phyloP scores from a whole-genome alignment of 2,329 filamentous ascomycete genomes.

The Lecanoromycetidae sp. region DNA sequence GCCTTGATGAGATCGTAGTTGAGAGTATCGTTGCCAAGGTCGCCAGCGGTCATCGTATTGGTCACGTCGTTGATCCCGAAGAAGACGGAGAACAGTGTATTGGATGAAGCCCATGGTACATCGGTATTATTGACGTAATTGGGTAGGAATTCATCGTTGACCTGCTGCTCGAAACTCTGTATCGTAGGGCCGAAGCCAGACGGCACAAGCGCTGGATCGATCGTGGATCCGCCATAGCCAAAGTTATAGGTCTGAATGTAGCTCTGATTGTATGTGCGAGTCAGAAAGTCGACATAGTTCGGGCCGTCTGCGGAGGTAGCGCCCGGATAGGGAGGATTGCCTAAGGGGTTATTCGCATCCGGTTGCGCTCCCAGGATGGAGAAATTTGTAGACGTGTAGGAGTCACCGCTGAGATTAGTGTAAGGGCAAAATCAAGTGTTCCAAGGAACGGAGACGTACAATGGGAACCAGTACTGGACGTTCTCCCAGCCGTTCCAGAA shows the following conservation, averaged over 20 bases:
- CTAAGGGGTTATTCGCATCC: conserved; percentile 28
- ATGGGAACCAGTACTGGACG: conserved; percentile 20
- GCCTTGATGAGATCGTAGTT: conserved; percentile 17
- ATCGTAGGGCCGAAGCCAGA: conserved; percentile 27
- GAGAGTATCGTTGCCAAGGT: conserved; percentile 13
- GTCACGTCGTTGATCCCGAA: conserved; percentile 47
- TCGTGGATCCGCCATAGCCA: conserved; percentile 27
- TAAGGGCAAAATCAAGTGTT: background rate
- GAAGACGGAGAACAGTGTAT: conserved; percentile 38
- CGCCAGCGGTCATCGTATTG: conserved; percentile 30
- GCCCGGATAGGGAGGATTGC: conserved; percentile 31
- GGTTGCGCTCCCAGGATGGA: conserved; percentile 26
- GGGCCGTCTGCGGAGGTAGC: conserved; percentile 36
- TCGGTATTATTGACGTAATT: conserved; percentile 26
- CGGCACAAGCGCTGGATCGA: conserved; percentile 28
- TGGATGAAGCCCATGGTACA: conserved; percentile 26
- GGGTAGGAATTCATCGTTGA: conserved; percentile 31
- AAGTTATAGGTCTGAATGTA: conserved; percentile 15
- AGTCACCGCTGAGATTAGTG: conserved; percentile 27
- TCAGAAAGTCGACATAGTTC: conserved; percentile 44
- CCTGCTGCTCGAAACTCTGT: conserved; percentile 28
- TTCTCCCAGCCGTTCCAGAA: conserved; percentile 15
- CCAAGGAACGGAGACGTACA: conserved; percentile 4
- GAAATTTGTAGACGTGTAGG: conserved; percentile 31
- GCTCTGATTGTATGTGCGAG: conserved; percentile 31